Percentiles rank a stretch among this genome's conserved stretches.
phyloP scores from a whole-genome alignment of 768 basidiomycete species.

The Hygrophorus russula region DNA sequence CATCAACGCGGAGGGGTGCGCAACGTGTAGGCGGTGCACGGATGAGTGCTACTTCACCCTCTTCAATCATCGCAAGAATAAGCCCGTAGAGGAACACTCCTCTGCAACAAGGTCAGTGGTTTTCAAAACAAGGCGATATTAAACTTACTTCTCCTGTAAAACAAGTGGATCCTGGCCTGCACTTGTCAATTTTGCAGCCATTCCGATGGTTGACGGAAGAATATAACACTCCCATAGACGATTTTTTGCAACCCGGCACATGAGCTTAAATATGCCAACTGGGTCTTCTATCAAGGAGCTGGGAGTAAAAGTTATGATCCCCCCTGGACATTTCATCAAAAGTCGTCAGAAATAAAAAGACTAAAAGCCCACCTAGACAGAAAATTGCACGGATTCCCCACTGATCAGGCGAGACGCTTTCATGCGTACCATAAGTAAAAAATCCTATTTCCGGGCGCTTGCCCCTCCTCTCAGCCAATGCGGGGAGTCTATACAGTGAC shows the following conservation, averaged over 20 bases:
- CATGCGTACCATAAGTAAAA: constrained; percentile 58
- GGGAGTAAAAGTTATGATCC: constrained; percentile 62
- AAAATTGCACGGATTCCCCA: constrained; percentile 64
- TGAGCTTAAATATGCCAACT: constrained; percentile 31
- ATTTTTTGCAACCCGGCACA: constrained; percentile 44
- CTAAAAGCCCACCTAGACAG: constrained; percentile 41
- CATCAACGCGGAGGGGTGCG: constrained; percentile 11
- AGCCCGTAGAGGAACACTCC: constrained; percentile 26
- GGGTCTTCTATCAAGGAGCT: constrained; percentile 46
- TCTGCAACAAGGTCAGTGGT: constrained; percentile 16
- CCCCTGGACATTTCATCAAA: constrained; percentile 32
- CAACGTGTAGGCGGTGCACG: constrained; percentile 33
- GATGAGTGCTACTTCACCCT: constrained; percentile 44
- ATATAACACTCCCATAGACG: constrained; percentile 63
- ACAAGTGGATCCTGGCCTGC: constrained; percentile 27
- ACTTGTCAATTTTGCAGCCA: constrained; percentile 31
- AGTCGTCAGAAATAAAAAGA: not conserved
- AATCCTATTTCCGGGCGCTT: constrained; percentile 42
- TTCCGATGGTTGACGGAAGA: constrained; percentile 51
- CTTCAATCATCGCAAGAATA: constrained; percentile 39
- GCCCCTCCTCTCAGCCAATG: constrained; percentile 33
- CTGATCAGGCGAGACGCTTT: constrained; percentile 31
- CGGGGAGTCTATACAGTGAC: constrained; percentile 36
- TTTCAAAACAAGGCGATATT: not conserved
- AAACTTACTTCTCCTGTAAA: constrained; percentile 28